Evolutionary conservation across 352 stramenopile genomes (phyloP), one percentile per base, ranked within the genome.

Genomic region (Pythium brachiatum): DNA sequence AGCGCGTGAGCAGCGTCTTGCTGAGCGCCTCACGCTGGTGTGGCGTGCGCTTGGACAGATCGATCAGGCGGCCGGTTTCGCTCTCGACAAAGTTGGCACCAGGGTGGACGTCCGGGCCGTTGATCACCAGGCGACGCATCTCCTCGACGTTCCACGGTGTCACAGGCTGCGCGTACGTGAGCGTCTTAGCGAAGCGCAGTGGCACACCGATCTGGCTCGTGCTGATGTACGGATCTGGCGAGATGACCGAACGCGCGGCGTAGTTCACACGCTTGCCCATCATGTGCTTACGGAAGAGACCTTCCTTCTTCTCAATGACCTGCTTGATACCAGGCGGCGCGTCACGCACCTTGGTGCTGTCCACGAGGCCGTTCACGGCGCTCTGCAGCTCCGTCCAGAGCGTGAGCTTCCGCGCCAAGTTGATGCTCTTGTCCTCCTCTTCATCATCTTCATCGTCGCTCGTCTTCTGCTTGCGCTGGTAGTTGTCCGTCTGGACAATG

Each of bases 251-350:
- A 8, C 98, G 93, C 62, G 97, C 99, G 0, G 97, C 96, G 77
- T 98, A 99, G 80, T 99, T 99, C 21, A 99, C 98, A 64, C 98
- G 97, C 83, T 99, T 99, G 50, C 98, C 98, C 88, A 96, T 96
- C 88, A 96, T 96, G 68, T 95, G 83, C 77, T 99, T 99, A 38
- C 98, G 95, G 77, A 99, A 99, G 12, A 99, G 86, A 65, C 98
- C 98, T 75, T 99, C 96, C 75, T 99, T 99, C 76, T 98, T 98
- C 79, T 99, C 98, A 52, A 99, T 95, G 44, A 99, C 70, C 75
- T 99, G 97, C 48, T 97, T 91, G 67, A 99, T 99, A 56, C 97
- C 97, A 50, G 89, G 84, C 2, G 82, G 74, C 12, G 86, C 76
- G 34, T 95, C 85, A 18, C 83, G 85, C 5, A 83, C 85, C 54